Evolutionary conservation across 2,329 filamentous ascomycete genomes (phyloP), one percentile per base, ranked within the genome.

Genomic region (Hypoxylon sp.): DNA sequence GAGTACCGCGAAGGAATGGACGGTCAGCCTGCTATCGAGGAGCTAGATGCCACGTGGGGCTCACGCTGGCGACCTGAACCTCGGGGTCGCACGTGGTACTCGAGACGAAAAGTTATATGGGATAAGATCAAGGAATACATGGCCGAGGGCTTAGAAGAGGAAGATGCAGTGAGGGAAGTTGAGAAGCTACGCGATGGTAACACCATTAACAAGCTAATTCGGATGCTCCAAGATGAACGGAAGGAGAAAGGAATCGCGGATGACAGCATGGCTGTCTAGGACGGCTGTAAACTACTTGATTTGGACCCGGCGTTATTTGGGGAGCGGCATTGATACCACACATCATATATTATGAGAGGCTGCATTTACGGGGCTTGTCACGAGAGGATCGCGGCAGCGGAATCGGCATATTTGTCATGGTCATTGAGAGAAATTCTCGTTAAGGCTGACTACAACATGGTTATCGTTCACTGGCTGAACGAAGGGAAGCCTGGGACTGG

Each of bases 111-210:
- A 71, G 77, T 80, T n/a, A 79, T 81, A 46, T 78, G 78, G 77
- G 79, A 81, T 59, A 80, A 80, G 68, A 78, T 81, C 44, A 80
- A 78, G 63, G 79, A 80, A 50, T 77, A 75, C 62, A 78, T 80
- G 42, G 71, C 71, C 29, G 78, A 80, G 48, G 79, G 79, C 3
- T 74, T 80, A 70, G 75, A 75, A 44, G 79, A 81, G 67, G 74
- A 79, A 4, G 73, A 75, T 13, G 78, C 79, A 3, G 78, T 81
- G 11, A 71, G 67, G 55, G 78, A 80, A 64, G 78, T 81, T 0
- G 79, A 81, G 69, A 76, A 74, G 52, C 74, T 80, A 53, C 79
- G 79, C 26, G 76, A 78, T 26, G 77, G 77, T 0, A 76, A 79
- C 5, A 80, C 77, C 19, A 79, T 81, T 53, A 79, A 81, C 70